A percentile compares a stretch with the other conserved stretches of the same genome.
These are phyloP conservation scores for Panus rudis DNA, from an alignment of 768 basidiomycete genomes.

Conservation along the genomic window DNA sequence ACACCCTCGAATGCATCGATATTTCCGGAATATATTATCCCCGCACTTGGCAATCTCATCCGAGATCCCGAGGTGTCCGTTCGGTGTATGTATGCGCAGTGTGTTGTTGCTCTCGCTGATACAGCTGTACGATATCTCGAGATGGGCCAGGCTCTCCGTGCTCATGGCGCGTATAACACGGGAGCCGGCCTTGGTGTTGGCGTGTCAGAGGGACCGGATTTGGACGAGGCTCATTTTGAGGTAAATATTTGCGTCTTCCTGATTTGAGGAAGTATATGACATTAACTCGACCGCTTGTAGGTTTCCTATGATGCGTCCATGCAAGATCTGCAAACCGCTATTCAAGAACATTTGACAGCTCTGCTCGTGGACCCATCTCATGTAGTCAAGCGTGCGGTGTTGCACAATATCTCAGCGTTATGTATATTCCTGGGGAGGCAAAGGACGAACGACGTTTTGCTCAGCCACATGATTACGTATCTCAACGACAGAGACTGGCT, in stretches of 20 bases:
- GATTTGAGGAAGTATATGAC: not conserved
- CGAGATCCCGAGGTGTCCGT: slow-evolving; percentile 83
- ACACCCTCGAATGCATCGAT: slow-evolving; percentile 59
- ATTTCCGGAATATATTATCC: slow-evolving; percentile 93
- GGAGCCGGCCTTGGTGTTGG: slow-evolving; percentile 22
- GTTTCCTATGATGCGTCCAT: slow-evolving; percentile 86
- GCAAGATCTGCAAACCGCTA: slow-evolving; percentile 75
- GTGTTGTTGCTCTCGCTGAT: slow-evolving; percentile 78
- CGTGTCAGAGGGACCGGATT: slow-evolving; percentile 49
- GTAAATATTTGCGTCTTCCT: slow-evolving; percentile 30
- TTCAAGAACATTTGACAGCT: slow-evolving; percentile 82
- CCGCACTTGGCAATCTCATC: slow-evolving; percentile 77
- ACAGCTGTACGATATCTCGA: slow-evolving; percentile 85
- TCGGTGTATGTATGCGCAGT: slow-evolving; percentile 75
- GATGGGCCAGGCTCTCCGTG: slow-evolving; percentile 87
- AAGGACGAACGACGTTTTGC: slow-evolving; percentile 88
- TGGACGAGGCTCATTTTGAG: slow-evolving; percentile 78
- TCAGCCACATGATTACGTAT: slow-evolving; percentile 84
- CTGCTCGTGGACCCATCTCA: slow-evolving; percentile 86
- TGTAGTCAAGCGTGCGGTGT: slow-evolving; percentile 84
- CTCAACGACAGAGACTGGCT: slow-evolving; percentile 91
- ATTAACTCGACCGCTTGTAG: slow-evolving; percentile 30
- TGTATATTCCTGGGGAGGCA: slow-evolving; percentile 92
- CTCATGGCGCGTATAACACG: slow-evolving; percentile 67
- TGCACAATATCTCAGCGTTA: slow-evolving; percentile 79